Evolutionary conservation across 2,329 filamentous ascomycete species (phyloP).

Genomic region (Claviceps sp.): DNA sequence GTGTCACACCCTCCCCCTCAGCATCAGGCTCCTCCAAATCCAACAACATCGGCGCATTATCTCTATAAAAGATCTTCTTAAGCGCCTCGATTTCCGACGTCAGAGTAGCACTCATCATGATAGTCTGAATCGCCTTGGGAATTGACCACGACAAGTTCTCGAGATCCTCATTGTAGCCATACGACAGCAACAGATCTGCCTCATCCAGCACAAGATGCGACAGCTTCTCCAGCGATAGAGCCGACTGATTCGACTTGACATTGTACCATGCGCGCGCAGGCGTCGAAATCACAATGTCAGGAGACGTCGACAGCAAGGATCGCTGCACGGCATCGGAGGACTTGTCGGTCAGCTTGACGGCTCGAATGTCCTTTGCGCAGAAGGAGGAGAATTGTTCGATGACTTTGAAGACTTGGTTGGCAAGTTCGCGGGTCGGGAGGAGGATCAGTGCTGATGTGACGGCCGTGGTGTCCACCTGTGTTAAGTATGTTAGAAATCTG

Average conservation of each 20-base stretch:
- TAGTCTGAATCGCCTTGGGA: conserved; percentile 76
- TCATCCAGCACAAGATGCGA: conserved; percentile 82
- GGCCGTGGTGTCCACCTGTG: conserved; percentile 34
- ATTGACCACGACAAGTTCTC: conserved; percentile 64
- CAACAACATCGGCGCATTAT: conserved; percentile 54
- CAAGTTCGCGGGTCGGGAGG: conserved; percentile 87
- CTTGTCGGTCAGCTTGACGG: conserved; percentile 80
- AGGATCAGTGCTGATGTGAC: conserved; percentile 70
- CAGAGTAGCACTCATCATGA: conserved; percentile 88
- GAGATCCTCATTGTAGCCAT: conserved; percentile 86
- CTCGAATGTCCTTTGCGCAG: conserved; percentile 70
- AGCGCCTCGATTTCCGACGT: conserved; percentile 76
- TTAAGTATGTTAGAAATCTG: not conserved
- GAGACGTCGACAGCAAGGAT: conserved; percentile 70
- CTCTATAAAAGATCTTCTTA: conserved; percentile 69
- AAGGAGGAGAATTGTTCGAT: conserved; percentile 67
- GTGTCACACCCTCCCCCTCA: conserved; percentile 62
- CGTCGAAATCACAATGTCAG: conserved; percentile 84
- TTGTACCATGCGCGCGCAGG: conserved; percentile 73
- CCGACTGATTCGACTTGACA: conserved; percentile 48
- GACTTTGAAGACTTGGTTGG: conserved; percentile 74
- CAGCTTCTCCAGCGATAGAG: conserved; percentile 57
- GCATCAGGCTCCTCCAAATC: conserved; percentile 74
- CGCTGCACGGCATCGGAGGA: conserved; percentile 80
- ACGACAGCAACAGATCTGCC: conserved; percentile 83